Conservation (phyloP, 2,329 filamentous ascomycete genomes). For the Fusarium graminum region DNA sequence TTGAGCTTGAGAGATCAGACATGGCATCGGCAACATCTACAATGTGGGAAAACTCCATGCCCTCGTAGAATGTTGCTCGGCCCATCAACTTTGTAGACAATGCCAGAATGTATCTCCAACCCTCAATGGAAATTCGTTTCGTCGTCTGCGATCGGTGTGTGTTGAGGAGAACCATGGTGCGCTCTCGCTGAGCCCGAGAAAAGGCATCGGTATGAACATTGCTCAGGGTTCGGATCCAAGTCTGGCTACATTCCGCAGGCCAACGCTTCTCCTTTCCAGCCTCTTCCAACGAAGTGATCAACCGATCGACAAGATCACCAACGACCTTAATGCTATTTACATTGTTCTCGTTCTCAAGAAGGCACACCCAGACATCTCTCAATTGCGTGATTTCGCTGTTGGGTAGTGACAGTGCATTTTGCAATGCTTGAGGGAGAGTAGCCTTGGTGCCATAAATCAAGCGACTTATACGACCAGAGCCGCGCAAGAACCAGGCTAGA, state of each 20-base stretch:
- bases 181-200: slow-evolving; percentile 59
- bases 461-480: slow-evolving; percentile 51
- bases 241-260: slow-evolving; percentile 49
- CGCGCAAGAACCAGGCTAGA: slow-evolving; percentile 53
- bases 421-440: slow-evolving; percentile 45
- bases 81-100: slow-evolving; percentile 64
- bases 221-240: slow-evolving; percentile 53
- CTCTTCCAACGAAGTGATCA: slow-evolving; percentile 50
- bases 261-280: slow-evolving; percentile 51
- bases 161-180: slow-evolving; percentile 55
- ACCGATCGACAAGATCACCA: slow-evolving; percentile 51
- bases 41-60: slow-evolving; percentile 58
- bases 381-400: slow-evolving; percentile 36
- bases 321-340: slow-evolving; percentile 53
- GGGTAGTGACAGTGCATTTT: slow-evolving; percentile 42
- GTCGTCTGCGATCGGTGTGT: slow-evolving; percentile 47
- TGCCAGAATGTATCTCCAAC: slow-evolving; percentile 58
- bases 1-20: slow-evolving; percentile 47
- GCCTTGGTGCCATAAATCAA: slow-evolving; percentile 48
- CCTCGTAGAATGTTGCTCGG: slow-evolving; percentile 65
- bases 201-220: slow-evolving; percentile 56
- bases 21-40: slow-evolving; percentile 53
- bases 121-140: slow-evolving; percentile 46
- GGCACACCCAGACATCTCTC: slow-evolving; percentile 48
- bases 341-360: slow-evolving; percentile 57